These are phyloP conservation scores for Acorus gramineus DNA, from an alignment of 106 monocot species.

Conservation along the genomic window DNA sequence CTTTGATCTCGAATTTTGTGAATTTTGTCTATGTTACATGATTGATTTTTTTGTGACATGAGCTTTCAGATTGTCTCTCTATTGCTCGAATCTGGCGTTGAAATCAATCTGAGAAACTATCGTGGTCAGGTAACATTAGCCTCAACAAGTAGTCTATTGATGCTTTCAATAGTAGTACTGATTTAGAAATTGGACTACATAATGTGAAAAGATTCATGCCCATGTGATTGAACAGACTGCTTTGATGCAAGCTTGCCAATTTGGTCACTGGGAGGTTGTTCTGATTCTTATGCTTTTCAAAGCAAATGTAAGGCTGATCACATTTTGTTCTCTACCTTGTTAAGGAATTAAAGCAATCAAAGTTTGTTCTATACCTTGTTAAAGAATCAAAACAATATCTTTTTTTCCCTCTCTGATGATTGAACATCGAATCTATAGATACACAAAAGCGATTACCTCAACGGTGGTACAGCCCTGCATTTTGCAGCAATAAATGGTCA, in stretches of 20 bases:
- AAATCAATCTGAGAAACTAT: conserved; percentile 51
- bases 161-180: too few species aligned
- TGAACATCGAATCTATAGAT: conserved; percentile 34
- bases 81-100: conserved; percentile 59
- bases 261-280: conserved; percentile 98
- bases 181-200: too few species aligned
- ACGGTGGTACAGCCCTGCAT: conserved; percentile 86
- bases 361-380: too few species aligned
- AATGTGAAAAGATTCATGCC: too few species aligned
- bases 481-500: conserved; percentile 92
- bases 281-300: conserved; percentile 90
- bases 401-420: too few species aligned
- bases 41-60: too few species aligned
- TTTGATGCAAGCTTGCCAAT: conserved; percentile 97
- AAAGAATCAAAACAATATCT: neutral
- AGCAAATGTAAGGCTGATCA: conserved; percentile 48
- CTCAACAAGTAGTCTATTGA: neutral
- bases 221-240: conserved; percentile 47
- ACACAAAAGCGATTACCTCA: conserved; percentile 90
- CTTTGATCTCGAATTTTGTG: neutral
- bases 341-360: too few species aligned
- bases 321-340: too few species aligned
- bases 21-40: too few species aligned
- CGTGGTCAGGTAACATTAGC: conserved; percentile 46
- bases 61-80: conserved; percentile 34